These are phyloP conservation scores for Starmerella stigmatis DNA, from an alignment of 805 yeast genomes.

Conservation along the genomic window DNA sequence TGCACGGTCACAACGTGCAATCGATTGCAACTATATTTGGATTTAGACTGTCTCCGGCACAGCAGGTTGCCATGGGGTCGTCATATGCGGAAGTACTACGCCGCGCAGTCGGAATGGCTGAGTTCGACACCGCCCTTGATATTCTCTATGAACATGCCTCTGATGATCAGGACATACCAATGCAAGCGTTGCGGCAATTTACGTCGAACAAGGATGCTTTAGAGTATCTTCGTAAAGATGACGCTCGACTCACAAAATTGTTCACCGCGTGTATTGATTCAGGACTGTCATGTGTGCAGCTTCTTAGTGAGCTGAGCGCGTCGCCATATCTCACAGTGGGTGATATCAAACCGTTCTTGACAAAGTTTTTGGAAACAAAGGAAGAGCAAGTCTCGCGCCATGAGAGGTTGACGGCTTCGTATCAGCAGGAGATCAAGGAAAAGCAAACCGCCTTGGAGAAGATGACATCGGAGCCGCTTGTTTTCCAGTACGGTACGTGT, in stretches of 20 bases:
- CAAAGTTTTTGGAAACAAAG: constrained; percentile 49
- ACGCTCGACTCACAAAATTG: neutral
- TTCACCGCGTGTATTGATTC: neutral
- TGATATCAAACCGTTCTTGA: constrained; percentile 54
- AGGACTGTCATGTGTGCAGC: constrained; percentile 61
- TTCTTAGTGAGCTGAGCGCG: constrained; percentile 56
- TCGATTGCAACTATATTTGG: constrained; percentile 27
- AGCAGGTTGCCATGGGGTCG: constrained; percentile 28
- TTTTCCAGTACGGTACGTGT: constrained; percentile 56
- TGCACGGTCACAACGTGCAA: constrained; percentile 45
- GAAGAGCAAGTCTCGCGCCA: constrained; percentile 60
- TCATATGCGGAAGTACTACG: constrained; percentile 57
- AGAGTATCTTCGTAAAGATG: constrained; percentile 1
- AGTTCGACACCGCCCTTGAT: constrained; percentile 46
- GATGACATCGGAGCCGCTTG: constrained; percentile 39
- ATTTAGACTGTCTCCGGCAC: constrained; percentile 22
- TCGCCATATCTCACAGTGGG: constrained; percentile 62
- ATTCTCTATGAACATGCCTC: constrained; percentile 52
- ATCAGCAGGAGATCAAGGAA: constrained; percentile 53
- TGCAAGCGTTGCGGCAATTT: constrained; percentile 10
- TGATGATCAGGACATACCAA: constrained; percentile 40
- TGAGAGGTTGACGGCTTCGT: constrained; percentile 52
- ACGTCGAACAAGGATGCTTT: constrained; percentile 4
- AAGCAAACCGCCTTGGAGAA: constrained; percentile 45
- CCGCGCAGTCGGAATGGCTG: constrained; percentile 47